Conservation (phyloP, 2,329 filamentous ascomycete genomes). For the Sphaerulina musiva region DNA sequence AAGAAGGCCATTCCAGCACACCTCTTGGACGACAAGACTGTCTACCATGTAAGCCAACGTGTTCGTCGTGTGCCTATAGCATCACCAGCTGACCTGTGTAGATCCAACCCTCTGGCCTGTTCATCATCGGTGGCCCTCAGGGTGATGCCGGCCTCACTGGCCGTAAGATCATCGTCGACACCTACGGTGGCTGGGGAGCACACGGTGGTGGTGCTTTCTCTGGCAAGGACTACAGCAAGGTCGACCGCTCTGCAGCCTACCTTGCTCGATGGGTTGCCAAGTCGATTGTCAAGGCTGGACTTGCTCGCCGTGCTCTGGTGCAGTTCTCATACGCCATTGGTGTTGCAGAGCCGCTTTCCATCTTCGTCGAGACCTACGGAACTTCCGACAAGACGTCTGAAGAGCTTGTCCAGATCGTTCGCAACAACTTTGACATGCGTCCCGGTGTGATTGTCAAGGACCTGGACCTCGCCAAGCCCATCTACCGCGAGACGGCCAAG, state of each 20-base stretch:
- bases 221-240: conserved; percentile 99
- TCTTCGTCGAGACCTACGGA: conserved; percentile 97
- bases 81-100: conserved; percentile 28
- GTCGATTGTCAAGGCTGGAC: conserved; percentile 82
- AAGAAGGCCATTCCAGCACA: conserved; percentile 87
- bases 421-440: conserved; percentile 92
- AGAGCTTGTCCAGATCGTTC: conserved; percentile 91
- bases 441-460: conserved; percentile 98
- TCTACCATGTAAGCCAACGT: conserved; percentile 72
- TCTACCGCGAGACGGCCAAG: conserved; percentile 98
- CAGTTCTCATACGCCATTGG: conserved; percentile 99
- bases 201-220: conserved; percentile 99
- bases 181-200: conserved; percentile 98
- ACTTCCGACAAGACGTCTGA: conserved; percentile 84
- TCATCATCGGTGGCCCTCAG: conserved; percentile 98
- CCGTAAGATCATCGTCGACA: conserved; percentile 99
- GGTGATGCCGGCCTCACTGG: conserved; percentile 97
- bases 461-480: conserved; percentile 88
- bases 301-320: conserved; percentile 87
- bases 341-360: conserved; percentile 93
- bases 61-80: neutral
- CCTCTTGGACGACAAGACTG: conserved; percentile 85
- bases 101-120: conserved; percentile 95
- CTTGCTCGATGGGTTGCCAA: conserved; percentile 98
- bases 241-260: conserved; percentile 97